Evolutionary conservation across 148 eudicot genomes (phyloP).

Genomic region (Bassia scoparia): DNA sequence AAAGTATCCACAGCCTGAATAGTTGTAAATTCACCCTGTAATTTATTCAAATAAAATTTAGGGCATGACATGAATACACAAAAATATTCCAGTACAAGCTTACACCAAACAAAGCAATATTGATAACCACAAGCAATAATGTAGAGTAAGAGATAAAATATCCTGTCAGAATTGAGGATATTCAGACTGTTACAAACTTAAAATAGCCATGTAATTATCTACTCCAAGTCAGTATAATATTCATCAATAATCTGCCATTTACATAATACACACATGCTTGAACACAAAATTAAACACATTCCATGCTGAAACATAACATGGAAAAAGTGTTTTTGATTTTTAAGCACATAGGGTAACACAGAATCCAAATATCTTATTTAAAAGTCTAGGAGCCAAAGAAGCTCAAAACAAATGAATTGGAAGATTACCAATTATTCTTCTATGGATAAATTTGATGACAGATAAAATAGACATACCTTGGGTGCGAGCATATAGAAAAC

Average conservation of each 20-base stretch:
- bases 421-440: not conserved
- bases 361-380: not conserved
- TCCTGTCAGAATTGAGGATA: no score
- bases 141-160: no score
- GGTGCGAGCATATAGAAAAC: constrained; percentile 96
- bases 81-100: not conserved
- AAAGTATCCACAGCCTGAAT: constrained; percentile 98
- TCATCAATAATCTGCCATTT: no score
- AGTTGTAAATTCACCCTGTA: constrained; percentile 94
- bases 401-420: not conserved
- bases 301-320: not conserved
- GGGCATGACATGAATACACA: not conserved
- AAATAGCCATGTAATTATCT: no score
- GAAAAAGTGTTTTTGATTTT: not conserved
- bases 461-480: constrained; percentile 49
- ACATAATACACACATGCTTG: not conserved
- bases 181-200: no score
- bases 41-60: constrained; percentile 5
- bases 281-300: not conserved
- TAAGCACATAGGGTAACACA: not conserved
- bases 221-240: no score
- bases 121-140: no score
- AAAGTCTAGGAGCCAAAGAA: not conserved
- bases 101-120: not conserved
- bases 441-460: not conserved